These are phyloP conservation scores for Salvia hispanica DNA, from an alignment of 257 asterid genomes.

Conservation along the genomic window DNA sequence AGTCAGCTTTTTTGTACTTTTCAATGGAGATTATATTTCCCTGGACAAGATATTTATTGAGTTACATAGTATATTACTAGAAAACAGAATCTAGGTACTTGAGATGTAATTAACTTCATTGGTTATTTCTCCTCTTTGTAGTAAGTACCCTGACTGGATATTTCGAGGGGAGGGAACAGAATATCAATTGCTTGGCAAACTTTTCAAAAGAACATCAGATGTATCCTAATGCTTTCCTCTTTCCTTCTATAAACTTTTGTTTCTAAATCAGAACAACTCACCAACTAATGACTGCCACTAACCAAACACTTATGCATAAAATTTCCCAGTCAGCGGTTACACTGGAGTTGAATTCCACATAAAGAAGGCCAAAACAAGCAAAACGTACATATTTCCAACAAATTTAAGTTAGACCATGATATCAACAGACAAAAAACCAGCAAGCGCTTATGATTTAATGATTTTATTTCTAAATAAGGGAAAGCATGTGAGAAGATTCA, in stretches of 20 bases:
- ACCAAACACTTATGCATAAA: conserved; percentile 17
- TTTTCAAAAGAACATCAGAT: too few species aligned
- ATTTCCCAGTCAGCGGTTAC: neutral
- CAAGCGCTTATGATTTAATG: neutral
- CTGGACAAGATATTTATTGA: neutral
- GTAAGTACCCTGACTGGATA: too few species aligned
- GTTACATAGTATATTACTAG: conserved; percentile 10
- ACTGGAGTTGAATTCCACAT: too few species aligned
- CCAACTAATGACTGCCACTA: conserved; percentile 22
- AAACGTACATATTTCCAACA: too few species aligned
- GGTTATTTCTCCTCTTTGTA: too few species aligned
- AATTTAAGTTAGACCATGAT: too few species aligned
- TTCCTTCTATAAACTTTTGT: conserved; percentile 14
- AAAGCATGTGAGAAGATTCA: conserved; percentile 26
- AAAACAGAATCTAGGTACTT: conserved; percentile 1
- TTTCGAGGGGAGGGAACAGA: too few species aligned
- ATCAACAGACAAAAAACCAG: conserved; percentile 2
- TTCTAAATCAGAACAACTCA: conserved; percentile 1
- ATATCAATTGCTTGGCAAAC: too few species aligned
- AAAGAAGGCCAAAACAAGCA: too few species aligned
- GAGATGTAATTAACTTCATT: too few species aligned
- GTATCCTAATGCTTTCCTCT: conserved; percentile 1
- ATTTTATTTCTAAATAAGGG: conserved; percentile 20
- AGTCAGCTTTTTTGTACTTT: neutral
- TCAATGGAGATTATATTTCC: conserved; percentile 5